Percentiles rank a stretch among this genome's conserved stretches.
phyloP scores from a whole-genome alignment of 139 green algal genomes.

The Medakamo hakoo region DNA sequence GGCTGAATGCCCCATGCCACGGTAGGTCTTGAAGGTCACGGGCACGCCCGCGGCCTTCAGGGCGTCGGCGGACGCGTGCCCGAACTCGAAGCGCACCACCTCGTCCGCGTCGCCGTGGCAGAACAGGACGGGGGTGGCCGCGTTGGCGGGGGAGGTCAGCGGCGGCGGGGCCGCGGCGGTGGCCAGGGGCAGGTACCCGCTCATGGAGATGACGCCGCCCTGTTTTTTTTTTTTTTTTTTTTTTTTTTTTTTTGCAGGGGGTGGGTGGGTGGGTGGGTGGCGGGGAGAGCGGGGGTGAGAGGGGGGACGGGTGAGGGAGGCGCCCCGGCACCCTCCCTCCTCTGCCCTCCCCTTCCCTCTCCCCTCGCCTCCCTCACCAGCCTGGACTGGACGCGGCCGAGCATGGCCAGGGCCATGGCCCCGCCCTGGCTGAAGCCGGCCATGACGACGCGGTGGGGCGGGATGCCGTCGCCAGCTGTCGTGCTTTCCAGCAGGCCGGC shows the following conservation, averaged over 20 bases:
- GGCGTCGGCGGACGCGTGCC: constrained; percentile 20
- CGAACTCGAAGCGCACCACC: constrained; percentile 35
- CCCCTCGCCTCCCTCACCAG: too few species aligned
- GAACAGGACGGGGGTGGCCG: constrained; percentile 43
- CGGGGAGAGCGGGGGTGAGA: too few species aligned
- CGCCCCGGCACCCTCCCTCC: too few species aligned
- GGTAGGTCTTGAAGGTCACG: constrained; percentile 41
- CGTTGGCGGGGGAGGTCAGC: constrained; percentile 42
- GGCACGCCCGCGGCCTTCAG: constrained; percentile 24
- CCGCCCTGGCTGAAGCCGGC: constrained; percentile 64
- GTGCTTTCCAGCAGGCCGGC: constrained; percentile 7
- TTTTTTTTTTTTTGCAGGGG: too few species aligned
- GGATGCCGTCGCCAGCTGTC: constrained; percentile 11
- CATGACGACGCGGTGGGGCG: constrained; percentile 31
- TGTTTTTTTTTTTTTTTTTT: constrained; percentile 37
- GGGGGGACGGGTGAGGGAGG: too few species aligned
- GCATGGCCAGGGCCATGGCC: constrained; percentile 41
- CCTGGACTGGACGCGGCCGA: too few species aligned
- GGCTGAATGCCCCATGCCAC: constrained; percentile 34
- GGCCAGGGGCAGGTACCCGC: constrained; percentile 41
- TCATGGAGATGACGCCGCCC: constrained; percentile 39
- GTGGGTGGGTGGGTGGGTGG: too few species aligned
- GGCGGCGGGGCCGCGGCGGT: constrained; percentile 33
- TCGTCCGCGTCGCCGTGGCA: constrained; percentile 41
- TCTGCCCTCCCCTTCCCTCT: too few species aligned